Percentiles rank a stretch among this genome's conserved stretches.
Evolutionary conservation across 1,139 yeast species (phyloP).

Genomic region (Blastobotrys apis): DNA sequence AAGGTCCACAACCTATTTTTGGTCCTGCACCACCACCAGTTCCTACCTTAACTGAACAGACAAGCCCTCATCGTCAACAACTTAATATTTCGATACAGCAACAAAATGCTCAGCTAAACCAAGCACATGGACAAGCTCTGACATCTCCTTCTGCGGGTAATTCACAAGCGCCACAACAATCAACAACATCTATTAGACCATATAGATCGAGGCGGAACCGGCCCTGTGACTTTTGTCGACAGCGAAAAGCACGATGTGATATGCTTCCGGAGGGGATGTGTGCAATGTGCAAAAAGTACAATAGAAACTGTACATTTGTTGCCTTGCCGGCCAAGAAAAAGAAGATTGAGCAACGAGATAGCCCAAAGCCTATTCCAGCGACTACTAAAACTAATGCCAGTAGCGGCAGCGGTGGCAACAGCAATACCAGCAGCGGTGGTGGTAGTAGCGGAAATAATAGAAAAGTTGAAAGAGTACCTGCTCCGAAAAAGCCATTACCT

Average conservation of each 20-base stretch:
- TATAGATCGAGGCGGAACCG: conserved; percentile 20
- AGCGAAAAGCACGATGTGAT: conserved; percentile 30
- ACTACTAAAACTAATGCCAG: not conserved
- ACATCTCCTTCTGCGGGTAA: not conserved
- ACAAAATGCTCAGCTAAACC: not conserved
- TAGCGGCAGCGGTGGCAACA: not conserved
- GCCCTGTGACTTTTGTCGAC: conserved; percentile 30
- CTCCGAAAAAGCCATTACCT: conserved; percentile 12
- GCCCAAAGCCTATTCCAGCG: conserved; percentile 10
- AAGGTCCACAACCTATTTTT: conserved; percentile 4
- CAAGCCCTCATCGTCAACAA: not conserved
- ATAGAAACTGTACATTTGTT: conserved; percentile 25
- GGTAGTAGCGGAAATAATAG: not conserved
- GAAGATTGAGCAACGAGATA: conserved; percentile 11
- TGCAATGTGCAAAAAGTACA: conserved; percentile 24
- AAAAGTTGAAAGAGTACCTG: not conserved
- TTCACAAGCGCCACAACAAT: not conserved
- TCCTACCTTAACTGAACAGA: not conserved
- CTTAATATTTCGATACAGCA: not conserved
- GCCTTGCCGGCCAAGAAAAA: conserved; percentile 24
- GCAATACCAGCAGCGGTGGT: not conserved
- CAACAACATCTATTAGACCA: conserved; percentile 14
- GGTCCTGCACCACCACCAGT: conserved; percentile 9
- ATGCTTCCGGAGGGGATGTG: conserved; percentile 25
- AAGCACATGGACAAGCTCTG: conserved; percentile 1